Base-by-base conservation (phyloP, 129 eudicot species). In the Lactuca saligna region DNA sequence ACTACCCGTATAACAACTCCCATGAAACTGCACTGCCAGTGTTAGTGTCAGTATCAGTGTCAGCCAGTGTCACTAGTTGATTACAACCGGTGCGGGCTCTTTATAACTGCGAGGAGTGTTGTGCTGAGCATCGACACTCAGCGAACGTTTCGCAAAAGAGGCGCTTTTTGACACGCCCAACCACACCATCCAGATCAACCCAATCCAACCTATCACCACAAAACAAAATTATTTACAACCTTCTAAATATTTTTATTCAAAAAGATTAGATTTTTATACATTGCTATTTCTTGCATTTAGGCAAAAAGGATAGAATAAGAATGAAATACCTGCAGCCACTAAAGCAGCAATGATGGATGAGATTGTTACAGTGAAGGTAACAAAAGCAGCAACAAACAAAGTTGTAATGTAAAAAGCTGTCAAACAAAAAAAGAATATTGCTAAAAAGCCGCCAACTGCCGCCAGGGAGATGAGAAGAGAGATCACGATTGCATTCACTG, bases 371-470 rank as follows among this genome's bases (percentile, higher is more conserved):
- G 90, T 65, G 68, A 88, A 86, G 33, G 91, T 89, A 57, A 81
- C 90, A 72, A 86, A 84, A n/a, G 80, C 86, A 63, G 95, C 91
- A 35, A 87, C 66, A 7, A 84, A 77, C 58, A 93, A 68, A 2
- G 88, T 83, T 54, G 84, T 88, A 48, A 93, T 65, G 66, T 93
- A 93, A 41, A 82, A 71, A 49, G 85, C 86, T 51, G 96, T 74
- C 57, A 89, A 55, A 78, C 78, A 92, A 60, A 86, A 54, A 72
- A 92, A 92, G 89, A 92, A 92, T 55, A 92, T 35, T 29, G 96
- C 96, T 83, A 92, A 73, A 74, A 87, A 86, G 70, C 96, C 95
- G 55, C 98, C 98, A 38, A 81, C 87, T 71, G 92, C 98, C 16
- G 90, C 98, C 75, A 92, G 17, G 32, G 96, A 86, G 75, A 89